These are phyloP conservation scores for Aureobasidium vineae DNA, from an alignment of 2,329 filamentous ascomycete genomes.

Conservation along the genomic window DNA sequence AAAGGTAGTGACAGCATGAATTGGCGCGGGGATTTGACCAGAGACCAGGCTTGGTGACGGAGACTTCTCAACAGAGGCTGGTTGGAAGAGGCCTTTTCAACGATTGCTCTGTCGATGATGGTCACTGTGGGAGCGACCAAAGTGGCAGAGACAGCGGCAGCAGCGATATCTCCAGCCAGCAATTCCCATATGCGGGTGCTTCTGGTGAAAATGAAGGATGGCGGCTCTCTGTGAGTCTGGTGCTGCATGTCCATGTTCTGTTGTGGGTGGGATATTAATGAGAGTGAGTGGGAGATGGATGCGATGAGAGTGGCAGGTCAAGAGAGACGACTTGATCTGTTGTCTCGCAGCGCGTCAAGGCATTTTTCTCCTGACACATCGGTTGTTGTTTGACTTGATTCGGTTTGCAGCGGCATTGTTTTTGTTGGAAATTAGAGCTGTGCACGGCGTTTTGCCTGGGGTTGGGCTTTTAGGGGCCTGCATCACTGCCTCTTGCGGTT, in stretches of 20 bases:
- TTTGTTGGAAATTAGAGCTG: conserved; percentile 25
- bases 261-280: background rate
- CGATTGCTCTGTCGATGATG: conserved; percentile 36
- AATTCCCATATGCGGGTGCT: conserved; percentile 23
- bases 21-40: conserved; percentile 32
- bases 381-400: conserved; percentile 7
- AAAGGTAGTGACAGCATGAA: conserved; percentile 37
- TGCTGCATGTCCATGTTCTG: conserved; percentile 20
- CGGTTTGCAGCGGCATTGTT: conserved; percentile 25
- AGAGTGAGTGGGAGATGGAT: background rate
- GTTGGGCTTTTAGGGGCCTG: conserved; percentile 8
- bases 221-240: conserved; percentile 12
- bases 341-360: conserved; percentile 15
- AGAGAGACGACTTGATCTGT: background rate
- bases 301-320: conserved; percentile 1
- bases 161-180: conserved; percentile 34
- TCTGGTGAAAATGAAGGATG: conserved; percentile 20
- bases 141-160: conserved; percentile 35
- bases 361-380: conserved; percentile 20
- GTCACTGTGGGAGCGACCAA: conserved; percentile 34
- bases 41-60: conserved; percentile 32
- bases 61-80: conserved; percentile 30
- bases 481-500: background rate
- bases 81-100: conserved; percentile 34
- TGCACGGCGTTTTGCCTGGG: background rate